Conservation (phyloP, 257 asterid species). For the Sherardia arvensis region DNA sequence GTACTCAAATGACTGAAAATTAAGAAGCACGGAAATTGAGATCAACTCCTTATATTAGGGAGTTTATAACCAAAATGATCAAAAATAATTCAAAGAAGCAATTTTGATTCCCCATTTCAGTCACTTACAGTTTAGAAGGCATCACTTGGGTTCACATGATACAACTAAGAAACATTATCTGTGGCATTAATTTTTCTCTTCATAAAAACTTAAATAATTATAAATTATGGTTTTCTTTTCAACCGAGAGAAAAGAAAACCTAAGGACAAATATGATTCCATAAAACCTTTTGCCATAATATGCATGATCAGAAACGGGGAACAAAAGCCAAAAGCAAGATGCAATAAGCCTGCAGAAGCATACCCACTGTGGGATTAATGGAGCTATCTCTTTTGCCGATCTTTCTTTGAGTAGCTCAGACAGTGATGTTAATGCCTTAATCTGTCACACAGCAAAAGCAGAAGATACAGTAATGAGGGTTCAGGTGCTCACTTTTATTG, state of each 20-base stretch:
- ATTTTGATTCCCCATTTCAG: not conserved
- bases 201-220: too few species aligned
- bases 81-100: not conserved
- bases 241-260: not conserved
- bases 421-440: conserved; percentile 78
- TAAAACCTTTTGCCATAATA: not conserved
- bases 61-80: conserved; percentile 1
- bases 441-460: conserved; percentile 43
- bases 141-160: not conserved
- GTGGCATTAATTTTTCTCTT: too few species aligned
- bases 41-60: conserved; percentile 3
- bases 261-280: not conserved
- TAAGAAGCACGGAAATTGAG: conserved; percentile 9
- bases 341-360: conserved; percentile 9
- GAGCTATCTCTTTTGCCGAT: conserved; percentile 53
- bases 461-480: not conserved
- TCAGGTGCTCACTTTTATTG: not conserved
- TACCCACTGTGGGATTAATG: conserved; percentile 88
- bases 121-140: not conserved
- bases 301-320: not conserved
- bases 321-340: conserved; percentile 3
- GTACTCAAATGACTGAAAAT: conserved; percentile 78
- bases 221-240: too few species aligned
- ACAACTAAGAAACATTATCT: too few species aligned
- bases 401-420: conserved; percentile 64